phyloP scores from a whole-genome alignment of 1,284 basidiomycete genomes.

The Ceratobasidium sp. region DNA sequence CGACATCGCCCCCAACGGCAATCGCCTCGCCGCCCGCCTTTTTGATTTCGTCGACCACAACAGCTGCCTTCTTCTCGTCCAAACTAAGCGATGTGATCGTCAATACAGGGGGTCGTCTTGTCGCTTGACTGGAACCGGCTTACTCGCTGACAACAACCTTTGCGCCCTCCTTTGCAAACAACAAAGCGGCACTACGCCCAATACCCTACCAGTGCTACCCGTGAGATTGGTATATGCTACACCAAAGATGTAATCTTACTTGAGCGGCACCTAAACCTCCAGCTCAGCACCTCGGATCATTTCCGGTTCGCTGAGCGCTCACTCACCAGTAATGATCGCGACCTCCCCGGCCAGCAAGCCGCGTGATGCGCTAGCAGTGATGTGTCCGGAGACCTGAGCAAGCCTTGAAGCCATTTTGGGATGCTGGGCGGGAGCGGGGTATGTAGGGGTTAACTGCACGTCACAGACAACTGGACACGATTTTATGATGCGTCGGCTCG shows the following conservation, averaged over 20 bases:
- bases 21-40: constrained; percentile 74
- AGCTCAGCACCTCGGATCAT: constrained; percentile 28
- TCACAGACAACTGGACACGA: not conserved
- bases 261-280: constrained; percentile 68
- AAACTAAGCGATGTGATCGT: constrained; percentile 56
- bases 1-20: constrained; percentile 75
- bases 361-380: constrained; percentile 64
- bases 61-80: constrained; percentile 67
- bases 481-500: constrained; percentile 19
- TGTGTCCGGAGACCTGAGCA: constrained; percentile 71
- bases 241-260: constrained; percentile 54
- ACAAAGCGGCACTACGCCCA: constrained; percentile 71
- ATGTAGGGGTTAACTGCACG: constrained; percentile 54
- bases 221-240: constrained; percentile 1
- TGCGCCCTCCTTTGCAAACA: constrained; percentile 85
- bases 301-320: constrained; percentile 41
- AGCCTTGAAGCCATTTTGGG: constrained; percentile 67
- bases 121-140: constrained; percentile 52
- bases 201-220: constrained; percentile 63
- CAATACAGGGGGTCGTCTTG: constrained; percentile 9
- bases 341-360: constrained; percentile 79
- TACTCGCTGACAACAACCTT: constrained; percentile 86
- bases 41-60: constrained; percentile 77
- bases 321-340: constrained; percentile 80
- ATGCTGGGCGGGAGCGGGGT: constrained; percentile 3